These are phyloP conservation scores for Pichia cactophila DNA, from an alignment of 1,139 yeast genomes.

Conservation along the genomic window DNA sequence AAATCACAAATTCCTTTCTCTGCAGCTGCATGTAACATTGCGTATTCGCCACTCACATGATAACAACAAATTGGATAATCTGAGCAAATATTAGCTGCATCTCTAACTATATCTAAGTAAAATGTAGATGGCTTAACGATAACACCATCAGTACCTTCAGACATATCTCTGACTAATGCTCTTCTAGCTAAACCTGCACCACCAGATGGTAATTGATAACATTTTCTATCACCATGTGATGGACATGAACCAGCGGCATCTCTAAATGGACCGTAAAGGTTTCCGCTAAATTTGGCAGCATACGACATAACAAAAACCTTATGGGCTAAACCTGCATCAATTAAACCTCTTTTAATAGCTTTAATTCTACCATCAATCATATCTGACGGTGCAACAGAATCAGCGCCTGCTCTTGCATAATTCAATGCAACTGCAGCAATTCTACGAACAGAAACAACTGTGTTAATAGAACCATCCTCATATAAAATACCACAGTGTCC, in stretches of 20 bases:
- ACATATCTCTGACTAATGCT: conserved; percentile 76
- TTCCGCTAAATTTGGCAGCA: conserved; percentile 89
- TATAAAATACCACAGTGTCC: conserved; percentile 93
- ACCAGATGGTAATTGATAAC: conserved; percentile 89
- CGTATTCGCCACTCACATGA: conserved; percentile 96
- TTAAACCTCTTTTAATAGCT: conserved; percentile 80
- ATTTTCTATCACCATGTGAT: conserved; percentile 81
- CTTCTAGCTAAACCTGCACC: conserved; percentile 93
- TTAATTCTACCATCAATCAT: conserved; percentile 95
- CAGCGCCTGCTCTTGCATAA: conserved; percentile 92
- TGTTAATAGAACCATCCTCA: conserved; percentile 78
- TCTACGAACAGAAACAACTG: conserved; percentile 69
- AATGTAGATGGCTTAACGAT: conserved; percentile 97
- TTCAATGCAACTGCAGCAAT: conserved; percentile 93
- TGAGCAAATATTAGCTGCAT: conserved; percentile 73
- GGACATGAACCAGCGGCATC: conserved; percentile 96
- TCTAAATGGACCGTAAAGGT: conserved; percentile 92
- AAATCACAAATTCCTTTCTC: conserved; percentile 90
- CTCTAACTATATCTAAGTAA: conserved; percentile 82
- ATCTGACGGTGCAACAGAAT: conserved; percentile 95
- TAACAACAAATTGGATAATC: conserved; percentile 91
- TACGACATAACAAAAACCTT: conserved; percentile 86
- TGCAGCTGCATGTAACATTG: conserved; percentile 98
- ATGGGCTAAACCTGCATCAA: conserved; percentile 80
- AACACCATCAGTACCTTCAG: conserved; percentile 93